These are phyloP conservation scores for Ochromonas danica DNA, from an alignment of 108 stramenopile genomes.

Conservation along the genomic window DNA sequence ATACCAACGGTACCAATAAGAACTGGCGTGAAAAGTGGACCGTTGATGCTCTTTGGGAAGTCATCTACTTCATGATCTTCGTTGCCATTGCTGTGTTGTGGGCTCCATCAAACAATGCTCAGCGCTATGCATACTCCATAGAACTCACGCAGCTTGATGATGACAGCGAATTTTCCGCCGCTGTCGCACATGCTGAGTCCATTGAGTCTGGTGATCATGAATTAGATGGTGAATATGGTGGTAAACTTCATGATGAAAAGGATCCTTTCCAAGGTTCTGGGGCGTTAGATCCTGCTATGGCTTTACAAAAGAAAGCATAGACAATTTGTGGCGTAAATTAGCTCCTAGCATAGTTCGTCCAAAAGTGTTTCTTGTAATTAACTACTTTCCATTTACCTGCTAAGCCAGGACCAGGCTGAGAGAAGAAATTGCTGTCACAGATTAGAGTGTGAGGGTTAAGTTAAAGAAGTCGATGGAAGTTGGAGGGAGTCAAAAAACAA, in stretches of 20 bases:
- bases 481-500: too few species aligned
- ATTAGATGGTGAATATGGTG: conserved; percentile 37
- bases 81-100: conserved; percentile 32
- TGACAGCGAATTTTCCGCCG: neutral
- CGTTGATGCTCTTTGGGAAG: conserved; percentile 31
- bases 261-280: conserved; percentile 37
- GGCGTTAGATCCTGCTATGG: conserved; percentile 33
- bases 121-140: conserved; percentile 10
- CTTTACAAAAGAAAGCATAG: conserved; percentile 22
- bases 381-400: too few species aligned
- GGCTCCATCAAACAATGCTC: conserved; percentile 23
- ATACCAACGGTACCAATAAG: neutral
- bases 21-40: conserved; percentile 31
- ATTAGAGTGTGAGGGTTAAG: too few species aligned
- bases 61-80: conserved; percentile 29
- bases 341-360: too few species aligned
- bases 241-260: conserved; percentile 9
- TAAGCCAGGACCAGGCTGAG: too few species aligned
- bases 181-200: neutral
- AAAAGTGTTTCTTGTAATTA: too few species aligned
- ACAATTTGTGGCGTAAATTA: too few species aligned
- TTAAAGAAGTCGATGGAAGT: too few species aligned
- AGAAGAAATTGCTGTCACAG: too few species aligned
- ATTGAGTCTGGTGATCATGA: neutral
- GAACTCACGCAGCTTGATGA: conserved; percentile 25